Evolutionary conservation across 2,329 filamentous ascomycete species (phyloP).

Genomic region (Aspergillus quadricinctus): DNA sequence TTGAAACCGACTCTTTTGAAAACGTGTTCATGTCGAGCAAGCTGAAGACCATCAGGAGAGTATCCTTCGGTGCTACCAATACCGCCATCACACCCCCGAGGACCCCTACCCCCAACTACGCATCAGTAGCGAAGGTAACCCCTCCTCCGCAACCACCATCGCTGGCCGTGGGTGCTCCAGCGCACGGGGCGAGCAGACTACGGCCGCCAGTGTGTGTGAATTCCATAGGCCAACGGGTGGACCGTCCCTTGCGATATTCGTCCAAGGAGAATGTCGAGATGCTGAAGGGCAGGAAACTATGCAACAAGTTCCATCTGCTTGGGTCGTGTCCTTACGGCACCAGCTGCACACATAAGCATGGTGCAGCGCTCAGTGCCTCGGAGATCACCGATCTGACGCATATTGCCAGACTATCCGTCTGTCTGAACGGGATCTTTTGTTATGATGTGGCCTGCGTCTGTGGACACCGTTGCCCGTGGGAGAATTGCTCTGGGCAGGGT

Average conservation of each 20-base stretch:
- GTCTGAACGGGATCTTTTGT: slow-evolving; percentile 24
- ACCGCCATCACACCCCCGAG: slow-evolving; percentile 5
- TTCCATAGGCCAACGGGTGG: slow-evolving; percentile 16
- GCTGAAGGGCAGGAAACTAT: slow-evolving; percentile 28
- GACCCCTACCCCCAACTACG: slow-evolving; percentile 13
- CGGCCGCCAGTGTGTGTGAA: slow-evolving; percentile 4
- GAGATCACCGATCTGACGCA: slow-evolving; percentile 25
- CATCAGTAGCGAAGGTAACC: slow-evolving; percentile 5
- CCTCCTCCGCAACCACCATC: neutral
- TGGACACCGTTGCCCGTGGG: slow-evolving; percentile 25
- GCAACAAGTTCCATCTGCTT: slow-evolving; percentile 32
- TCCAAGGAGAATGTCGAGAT: slow-evolving; percentile 12
- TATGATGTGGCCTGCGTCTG: slow-evolving; percentile 21
- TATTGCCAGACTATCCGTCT: slow-evolving; percentile 28
- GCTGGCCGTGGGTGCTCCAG: neutral
- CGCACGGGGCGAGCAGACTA: neutral
- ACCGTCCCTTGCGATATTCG: slow-evolving; percentile 16
- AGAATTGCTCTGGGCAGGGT: slow-evolving; percentile 7
- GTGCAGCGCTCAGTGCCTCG: slow-evolving; percentile 11
- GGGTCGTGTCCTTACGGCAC: slow-evolving; percentile 15
- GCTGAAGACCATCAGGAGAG: neutral
- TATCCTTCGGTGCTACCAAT: neutral
- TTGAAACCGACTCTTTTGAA: slow-evolving; percentile 10
- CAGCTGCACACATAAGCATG: slow-evolving; percentile 27
- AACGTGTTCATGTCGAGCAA: slow-evolving; percentile 11